phyloP scores from a whole-genome alignment of 176 grass and related monocot genomes.

The Ensete ventricosum region DNA sequence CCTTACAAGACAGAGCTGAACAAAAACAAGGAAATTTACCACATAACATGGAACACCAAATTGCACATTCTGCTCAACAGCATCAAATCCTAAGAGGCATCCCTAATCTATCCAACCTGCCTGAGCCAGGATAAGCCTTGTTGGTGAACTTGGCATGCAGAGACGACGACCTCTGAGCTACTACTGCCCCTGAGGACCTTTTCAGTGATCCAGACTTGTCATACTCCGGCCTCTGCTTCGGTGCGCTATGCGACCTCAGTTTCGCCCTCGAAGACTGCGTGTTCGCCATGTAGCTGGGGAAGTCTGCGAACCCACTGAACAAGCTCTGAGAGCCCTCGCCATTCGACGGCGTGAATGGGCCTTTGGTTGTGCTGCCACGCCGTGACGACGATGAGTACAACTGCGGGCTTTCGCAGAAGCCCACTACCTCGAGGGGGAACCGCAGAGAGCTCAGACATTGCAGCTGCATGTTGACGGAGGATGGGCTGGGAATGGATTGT shows the following conservation, averaged over 20 bases:
- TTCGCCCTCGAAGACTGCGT: slow-evolving; percentile 87
- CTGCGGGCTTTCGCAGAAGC: slow-evolving; percentile 68
- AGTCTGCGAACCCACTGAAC: slow-evolving; percentile 59
- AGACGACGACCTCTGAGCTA: slow-evolving; percentile 28
- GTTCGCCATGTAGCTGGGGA: slow-evolving; percentile 92
- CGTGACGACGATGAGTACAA: slow-evolving; percentile 59
- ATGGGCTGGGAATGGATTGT: slow-evolving; percentile 45
- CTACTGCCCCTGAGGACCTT: slow-evolving; percentile 23
- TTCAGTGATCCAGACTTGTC: slow-evolving; percentile 50
- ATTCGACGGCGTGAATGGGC: slow-evolving; percentile 55
- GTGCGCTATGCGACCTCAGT: slow-evolving; percentile 80
- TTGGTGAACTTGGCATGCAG: slow-evolving; percentile 32
- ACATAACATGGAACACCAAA: too few relatives aligned
- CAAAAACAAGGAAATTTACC: too few relatives aligned
- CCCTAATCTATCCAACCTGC: slow-evolving; percentile 32
- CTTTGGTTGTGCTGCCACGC: slow-evolving; percentile 44
- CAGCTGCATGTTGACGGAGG: slow-evolving; percentile 44
- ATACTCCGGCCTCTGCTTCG: slow-evolving; percentile 54
- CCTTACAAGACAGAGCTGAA: too few relatives aligned
- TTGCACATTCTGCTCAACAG: background rate
- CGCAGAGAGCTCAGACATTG: slow-evolving; percentile 38
- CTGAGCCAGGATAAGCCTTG: slow-evolving; percentile 38
- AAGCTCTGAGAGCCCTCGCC: slow-evolving; percentile 56
- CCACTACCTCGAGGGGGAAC: slow-evolving; percentile 27
- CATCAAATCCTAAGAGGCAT: slow-evolving; percentile 33